Base-by-base conservation (phyloP, 768 basidiomycete genomes). In the Boletus rubropictus region DNA sequence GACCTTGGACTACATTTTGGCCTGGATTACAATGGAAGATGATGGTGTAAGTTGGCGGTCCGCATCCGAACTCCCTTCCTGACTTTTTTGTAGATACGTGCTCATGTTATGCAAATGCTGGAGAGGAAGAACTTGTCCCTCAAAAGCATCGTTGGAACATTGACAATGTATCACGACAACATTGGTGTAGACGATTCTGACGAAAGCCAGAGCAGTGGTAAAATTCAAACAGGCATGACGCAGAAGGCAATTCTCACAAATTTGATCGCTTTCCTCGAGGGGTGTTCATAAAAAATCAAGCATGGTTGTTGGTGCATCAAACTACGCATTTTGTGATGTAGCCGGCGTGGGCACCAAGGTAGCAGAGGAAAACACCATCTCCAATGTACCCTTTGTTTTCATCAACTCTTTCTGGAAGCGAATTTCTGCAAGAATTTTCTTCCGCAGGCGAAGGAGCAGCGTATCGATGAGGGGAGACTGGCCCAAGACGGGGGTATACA, bases 21-120 rank as follows among this genome's bases (percentile, higher is more conserved):
- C 88, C 5, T 99, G 96, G 96, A 68, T 97, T 22, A 78, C 82
- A 46, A 94, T 97, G 93, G 96, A 99, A 68, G 95, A 98, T 57
- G 95, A 98, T 57, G 96, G 95, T 31, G 96, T 96, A 70, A 46
- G 88, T 50, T 15, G 17, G 21, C 28, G 39, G 7, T 27, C 5
- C 15, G 8, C 34, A 12, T 18, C 18, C 6, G 10, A 24, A 22
- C 18, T 29, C 32, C 34, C 36, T 31, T 37, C 17, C 53, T 58
- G 25, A 65, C 31, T 20, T 15, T 40, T 28, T 57, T 22, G 11
- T 27, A 98, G 95, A 82, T 93, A 42, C 84, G 82, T 39, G 69
- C 70, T 10, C 95, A 98, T 66, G 72, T 83, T 7, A 63, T 75
- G 44, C 79, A 82, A 57, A 86, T 98, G 75, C 72, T 99, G 17